Percentiles rank a stretch among this genome's conserved stretches.
phyloP scores from a whole-genome alignment of 371 early-diverging fungal species.

The Lichtheimia ramosa region DNA sequence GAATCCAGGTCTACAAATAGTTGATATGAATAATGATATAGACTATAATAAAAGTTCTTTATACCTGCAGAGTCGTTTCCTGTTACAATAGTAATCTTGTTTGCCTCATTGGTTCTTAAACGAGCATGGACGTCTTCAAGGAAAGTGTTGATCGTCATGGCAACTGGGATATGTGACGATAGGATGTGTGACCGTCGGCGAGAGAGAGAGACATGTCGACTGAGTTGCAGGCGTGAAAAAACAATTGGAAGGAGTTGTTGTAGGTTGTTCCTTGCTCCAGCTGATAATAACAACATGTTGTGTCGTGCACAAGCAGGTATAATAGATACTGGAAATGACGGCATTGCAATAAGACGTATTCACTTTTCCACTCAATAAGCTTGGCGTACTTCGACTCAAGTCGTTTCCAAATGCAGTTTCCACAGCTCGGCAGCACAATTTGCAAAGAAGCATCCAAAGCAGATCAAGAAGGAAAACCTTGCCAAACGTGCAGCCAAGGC shows the following conservation, averaged over 20 bases:
- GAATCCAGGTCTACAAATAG: slow-evolving; percentile 68
- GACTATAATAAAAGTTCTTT: neutral
- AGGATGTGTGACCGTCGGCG: no score
- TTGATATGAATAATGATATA: neutral
- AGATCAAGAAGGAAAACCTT: slow-evolving; percentile 53
- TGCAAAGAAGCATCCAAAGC: slow-evolving; percentile 53
- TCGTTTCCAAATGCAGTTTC: slow-evolving; percentile 23
- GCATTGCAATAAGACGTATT: neutral
- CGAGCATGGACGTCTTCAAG: neutral
- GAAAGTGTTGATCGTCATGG: neutral
- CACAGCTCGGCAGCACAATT: slow-evolving; percentile 35
- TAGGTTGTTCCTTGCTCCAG: no score
- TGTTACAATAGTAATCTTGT: slow-evolving; percentile 40
- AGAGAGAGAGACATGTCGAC: no score
- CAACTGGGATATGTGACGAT: no score
- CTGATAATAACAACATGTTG: slow-evolving; percentile 2
- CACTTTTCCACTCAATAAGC: neutral
- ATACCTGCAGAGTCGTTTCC: slow-evolving; percentile 78
- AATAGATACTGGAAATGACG: neutral
- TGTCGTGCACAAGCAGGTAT: slow-evolving; percentile 7
- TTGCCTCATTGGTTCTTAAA: neutral
- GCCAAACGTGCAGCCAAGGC: slow-evolving; percentile 40
- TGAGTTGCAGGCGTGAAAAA: no score
- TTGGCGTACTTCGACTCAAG: neutral
- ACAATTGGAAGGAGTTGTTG: no score